These are phyloP conservation scores for Periconia sp. DNA, from an alignment of 2,329 filamentous ascomycete species.

Conservation along the genomic window DNA sequence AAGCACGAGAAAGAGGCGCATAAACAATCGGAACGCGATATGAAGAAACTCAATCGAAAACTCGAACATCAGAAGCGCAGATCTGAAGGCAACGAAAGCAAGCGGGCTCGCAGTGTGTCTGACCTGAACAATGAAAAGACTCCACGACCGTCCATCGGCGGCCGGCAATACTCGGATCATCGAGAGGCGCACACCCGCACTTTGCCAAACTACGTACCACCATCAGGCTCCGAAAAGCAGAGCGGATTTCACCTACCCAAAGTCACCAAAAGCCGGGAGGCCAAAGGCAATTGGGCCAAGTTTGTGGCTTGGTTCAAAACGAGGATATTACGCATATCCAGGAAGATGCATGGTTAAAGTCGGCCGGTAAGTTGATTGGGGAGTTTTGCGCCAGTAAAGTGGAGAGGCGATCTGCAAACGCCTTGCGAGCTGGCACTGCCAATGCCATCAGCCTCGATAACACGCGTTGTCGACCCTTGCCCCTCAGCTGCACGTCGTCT, in stretches of 20 bases:
- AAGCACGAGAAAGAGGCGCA: slow-evolving; percentile 56
- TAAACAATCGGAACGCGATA: slow-evolving; percentile 49
- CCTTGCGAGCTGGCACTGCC: background rate
- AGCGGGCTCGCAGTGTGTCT: slow-evolving; percentile 32
- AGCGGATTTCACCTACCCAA: slow-evolving; percentile 20
- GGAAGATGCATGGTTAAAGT: slow-evolving; percentile 13
- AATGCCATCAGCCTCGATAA: background rate
- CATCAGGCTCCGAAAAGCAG: slow-evolving; percentile 34
- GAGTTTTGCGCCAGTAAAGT: background rate
- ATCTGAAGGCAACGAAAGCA: slow-evolving; percentile 39
- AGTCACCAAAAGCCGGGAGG: slow-evolving; percentile 36
- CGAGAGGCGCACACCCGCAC: slow-evolving; percentile 37
- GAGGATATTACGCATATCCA: slow-evolving; percentile 53
- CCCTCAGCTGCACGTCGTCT: background rate
- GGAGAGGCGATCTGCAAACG: background rate
- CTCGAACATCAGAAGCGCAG: slow-evolving; percentile 45
- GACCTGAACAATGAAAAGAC: slow-evolving; percentile 33
- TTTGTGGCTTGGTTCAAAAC: slow-evolving; percentile 61
- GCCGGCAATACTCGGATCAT: slow-evolving; percentile 42
- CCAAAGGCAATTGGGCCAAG: slow-evolving; percentile 53
- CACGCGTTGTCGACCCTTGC: background rate
- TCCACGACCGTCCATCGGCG: slow-evolving; percentile 34
- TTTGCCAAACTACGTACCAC: slow-evolving; percentile 36
- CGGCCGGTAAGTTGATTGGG: background rate
- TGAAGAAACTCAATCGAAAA: slow-evolving; percentile 47